A percentile compares a stretch with the other conserved stretches of the same genome.
Conservation (phyloP, 768 basidiomycete genomes). For the Lactifluus piperatus region DNA sequence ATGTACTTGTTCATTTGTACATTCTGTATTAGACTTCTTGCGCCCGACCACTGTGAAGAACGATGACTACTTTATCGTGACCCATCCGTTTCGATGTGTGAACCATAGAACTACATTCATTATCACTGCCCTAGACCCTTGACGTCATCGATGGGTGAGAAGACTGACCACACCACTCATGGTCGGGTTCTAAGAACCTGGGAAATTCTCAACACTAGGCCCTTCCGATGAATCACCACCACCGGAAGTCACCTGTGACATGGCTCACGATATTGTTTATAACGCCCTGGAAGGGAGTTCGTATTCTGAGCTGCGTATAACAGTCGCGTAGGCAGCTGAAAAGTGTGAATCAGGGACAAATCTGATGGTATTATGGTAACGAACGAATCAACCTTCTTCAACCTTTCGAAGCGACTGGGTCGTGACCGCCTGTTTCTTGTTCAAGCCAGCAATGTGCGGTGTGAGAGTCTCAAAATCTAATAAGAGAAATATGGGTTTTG, state of each 20-base stretch:
- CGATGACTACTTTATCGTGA: background rate
- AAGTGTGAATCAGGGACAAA: background rate
- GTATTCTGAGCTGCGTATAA: slow-evolving; percentile 65
- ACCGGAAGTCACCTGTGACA: slow-evolving; percentile 8
- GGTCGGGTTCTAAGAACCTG: too few species aligned
- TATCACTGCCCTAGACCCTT: background rate
- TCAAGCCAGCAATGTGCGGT: slow-evolving; percentile 60
- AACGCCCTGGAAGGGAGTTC: slow-evolving; percentile 59
- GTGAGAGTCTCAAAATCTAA: slow-evolving; percentile 74
- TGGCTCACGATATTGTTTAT: slow-evolving; percentile 57
- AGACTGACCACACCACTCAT: too few species aligned
- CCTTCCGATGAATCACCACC: slow-evolving; percentile 5
- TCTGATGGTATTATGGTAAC: background rate
- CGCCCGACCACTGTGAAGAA: background rate
- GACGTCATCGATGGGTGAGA: background rate
- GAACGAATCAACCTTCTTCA: slow-evolving; percentile 61
- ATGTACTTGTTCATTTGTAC: background rate
- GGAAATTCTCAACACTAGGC: too few species aligned
- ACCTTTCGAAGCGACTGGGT: slow-evolving; percentile 87
- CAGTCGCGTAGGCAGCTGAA: slow-evolving; percentile 66
- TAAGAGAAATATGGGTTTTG: background rate
- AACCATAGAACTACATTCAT: background rate
- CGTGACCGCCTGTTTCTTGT: slow-evolving; percentile 85
- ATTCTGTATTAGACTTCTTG: background rate
- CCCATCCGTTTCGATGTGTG: background rate